A percentile compares a stretch with the other conserved stretches of the same genome.
phyloP scores from a whole-genome alignment of 2,329 filamentous ascomycete genomes.

The Pestalotiopsis sp. region DNA sequence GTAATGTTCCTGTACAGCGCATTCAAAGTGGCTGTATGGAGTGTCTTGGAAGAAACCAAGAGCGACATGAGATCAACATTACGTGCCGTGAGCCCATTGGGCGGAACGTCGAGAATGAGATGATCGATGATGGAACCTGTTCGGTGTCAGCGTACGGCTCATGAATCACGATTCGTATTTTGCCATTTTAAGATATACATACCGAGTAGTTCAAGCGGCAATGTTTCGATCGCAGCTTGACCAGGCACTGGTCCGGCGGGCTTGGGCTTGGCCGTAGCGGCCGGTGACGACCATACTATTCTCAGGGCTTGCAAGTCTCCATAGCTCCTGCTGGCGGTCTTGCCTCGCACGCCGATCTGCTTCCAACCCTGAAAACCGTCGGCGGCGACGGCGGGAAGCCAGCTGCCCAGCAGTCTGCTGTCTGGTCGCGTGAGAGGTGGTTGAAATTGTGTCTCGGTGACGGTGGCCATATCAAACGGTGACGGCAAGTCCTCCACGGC shows the following conservation, averaged over 20 bases:
- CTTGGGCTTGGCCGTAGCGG: slow-evolving; percentile 29
- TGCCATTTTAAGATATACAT: slow-evolving; percentile 35
- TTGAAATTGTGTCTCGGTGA: slow-evolving; percentile 48
- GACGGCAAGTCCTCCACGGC: slow-evolving; percentile 53
- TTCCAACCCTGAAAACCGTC: slow-evolving; percentile 65
- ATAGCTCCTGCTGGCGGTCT: slow-evolving; percentile 61
- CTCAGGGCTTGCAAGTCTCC: slow-evolving; percentile 59
- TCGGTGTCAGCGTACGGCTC: not conserved
- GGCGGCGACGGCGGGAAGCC: slow-evolving; percentile 50
- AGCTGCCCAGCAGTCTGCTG: slow-evolving; percentile 59
- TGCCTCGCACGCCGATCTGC: slow-evolving; percentile 60
- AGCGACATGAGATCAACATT: slow-evolving; percentile 79
- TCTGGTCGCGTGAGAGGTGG: slow-evolving; percentile 56
- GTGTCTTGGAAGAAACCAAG: slow-evolving; percentile 72
- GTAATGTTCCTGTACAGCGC: slow-evolving; percentile 80
- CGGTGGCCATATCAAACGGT: slow-evolving; percentile 40
- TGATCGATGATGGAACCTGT: slow-evolving; percentile 74
- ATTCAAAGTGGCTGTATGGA: slow-evolving; percentile 72
- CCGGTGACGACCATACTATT: slow-evolving; percentile 54
- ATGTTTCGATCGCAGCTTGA: slow-evolving; percentile 61
- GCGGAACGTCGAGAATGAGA: slow-evolving; percentile 71
- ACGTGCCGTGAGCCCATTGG: slow-evolving; percentile 74
- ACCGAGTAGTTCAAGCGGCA: slow-evolving; percentile 74
- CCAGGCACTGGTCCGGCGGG: slow-evolving; percentile 41
- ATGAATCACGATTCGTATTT: not conserved